Base-by-base conservation (phyloP, 306 rosid genomes). In the Malus asiatica region DNA sequence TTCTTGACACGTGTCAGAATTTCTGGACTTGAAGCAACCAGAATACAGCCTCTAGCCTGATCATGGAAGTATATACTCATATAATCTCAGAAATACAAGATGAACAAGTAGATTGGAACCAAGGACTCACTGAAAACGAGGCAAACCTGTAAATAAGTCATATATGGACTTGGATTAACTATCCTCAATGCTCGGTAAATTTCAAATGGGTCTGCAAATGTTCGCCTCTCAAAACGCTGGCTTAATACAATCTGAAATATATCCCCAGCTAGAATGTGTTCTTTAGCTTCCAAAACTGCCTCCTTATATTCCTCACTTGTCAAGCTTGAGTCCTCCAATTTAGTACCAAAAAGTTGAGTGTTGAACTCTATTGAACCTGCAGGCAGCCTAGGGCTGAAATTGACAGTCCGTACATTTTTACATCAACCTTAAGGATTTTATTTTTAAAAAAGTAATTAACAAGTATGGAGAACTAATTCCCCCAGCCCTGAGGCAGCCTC, bases 11-110 rank as follows among this genome's bases (percentile, higher is more conserved):
- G 88, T 13, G 97, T 95, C 78, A 95, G 99, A 84, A 95, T 90
- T 77, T 95, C 99, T 53, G 99, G 99, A 86, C 99, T 95, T 81
- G 97, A 95, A 74, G 99, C 97, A 88, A 95, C 99, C 81, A 95
- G 84, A 76, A 95, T 95, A 82, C 96, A 84, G 69, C 99, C 99
- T 83, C 97, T 82, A 74, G 93, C 97, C 99, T 95, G 93, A 73
- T 68, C 65, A 64, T 73, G 57, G 52, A 60, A 72, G 52, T 35
- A 82, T 58, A 68, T 51, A 29, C 22, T 55, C 70, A 42, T 53
- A 25, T 18, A 71, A 72, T 64, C 61, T 73, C 72, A 77, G 46
- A 53, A 78, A 62, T 60, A 33, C 59, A 75, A 75, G 40, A 51
- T 57, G n/a, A 71, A 68, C 69, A 27, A 59, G 44, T 42, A 58